Evolutionary conservation across 2,329 filamentous ascomycete genomes (phyloP).

Genomic region (Colletotrichum kahawae): DNA sequence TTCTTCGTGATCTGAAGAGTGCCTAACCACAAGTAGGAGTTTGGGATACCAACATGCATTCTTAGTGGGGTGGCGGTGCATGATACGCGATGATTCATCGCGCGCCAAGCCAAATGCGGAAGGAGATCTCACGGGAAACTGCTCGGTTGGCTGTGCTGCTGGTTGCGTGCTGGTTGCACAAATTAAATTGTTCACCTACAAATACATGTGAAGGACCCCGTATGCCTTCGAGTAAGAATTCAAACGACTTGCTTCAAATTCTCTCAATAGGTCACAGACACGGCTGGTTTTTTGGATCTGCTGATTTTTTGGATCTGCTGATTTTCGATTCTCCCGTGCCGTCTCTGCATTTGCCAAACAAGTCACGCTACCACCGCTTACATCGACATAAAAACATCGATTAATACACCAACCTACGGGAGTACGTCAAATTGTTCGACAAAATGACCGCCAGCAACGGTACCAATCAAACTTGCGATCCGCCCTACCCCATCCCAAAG

Average conservation of each 20-base stretch:
- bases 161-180: not conserved
- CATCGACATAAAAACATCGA: not conserved
- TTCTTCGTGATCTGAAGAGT: not conserved
- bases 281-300: not conserved
- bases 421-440: not conserved
- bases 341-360: not conserved
- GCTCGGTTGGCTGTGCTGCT: not conserved
- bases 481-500: not conserved
- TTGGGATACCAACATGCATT: not conserved
- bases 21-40: not conserved
- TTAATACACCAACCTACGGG: not conserved
- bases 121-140: not conserved
- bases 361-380: not conserved
- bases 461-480: not conserved
- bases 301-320: not conserved
- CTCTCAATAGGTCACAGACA: not conserved
- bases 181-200: not conserved
- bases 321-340: not conserved
- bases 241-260: not conserved
- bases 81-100: not conserved
- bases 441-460: not conserved
- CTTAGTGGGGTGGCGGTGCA: not conserved
- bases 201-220: not conserved
- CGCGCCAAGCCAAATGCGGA: not conserved
- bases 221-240: not conserved